phyloP scores from a whole-genome alignment of 441 rosid genomes.

The Populus hybrid region DNA sequence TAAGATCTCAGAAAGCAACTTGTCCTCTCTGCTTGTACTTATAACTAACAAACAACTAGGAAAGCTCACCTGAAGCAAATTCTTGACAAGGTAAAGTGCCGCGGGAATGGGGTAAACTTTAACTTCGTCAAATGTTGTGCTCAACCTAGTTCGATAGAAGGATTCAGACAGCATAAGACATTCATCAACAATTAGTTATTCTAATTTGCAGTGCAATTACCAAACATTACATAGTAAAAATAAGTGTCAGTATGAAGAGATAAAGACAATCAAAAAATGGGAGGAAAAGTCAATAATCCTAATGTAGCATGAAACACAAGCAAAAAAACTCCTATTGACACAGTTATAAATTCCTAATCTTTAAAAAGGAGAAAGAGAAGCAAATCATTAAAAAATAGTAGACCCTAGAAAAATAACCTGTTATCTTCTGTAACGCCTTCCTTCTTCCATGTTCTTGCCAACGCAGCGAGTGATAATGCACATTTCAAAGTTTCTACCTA shows the following conservation, averaged over 20 bases:
- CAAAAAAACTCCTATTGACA: background rate
- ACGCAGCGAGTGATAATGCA: conserved; percentile 74
- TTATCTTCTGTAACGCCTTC: conserved; percentile 91
- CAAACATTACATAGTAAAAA: background rate
- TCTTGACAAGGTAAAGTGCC: conserved; percentile 86
- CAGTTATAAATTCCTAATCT: background rate
- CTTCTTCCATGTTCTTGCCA: conserved; percentile 70
- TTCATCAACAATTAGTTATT: background rate
- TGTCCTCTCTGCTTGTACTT: background rate
- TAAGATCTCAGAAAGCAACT: conserved; percentile 18
- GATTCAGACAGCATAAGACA: conserved; percentile 7
- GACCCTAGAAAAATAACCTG: conserved; percentile 40
- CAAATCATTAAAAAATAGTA: background rate
- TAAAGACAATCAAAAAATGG: background rate
- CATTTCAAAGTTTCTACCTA: conserved; percentile 97
- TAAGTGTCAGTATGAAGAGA: background rate
- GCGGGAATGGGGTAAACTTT: conserved; percentile 93
- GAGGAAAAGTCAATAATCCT: background rate
- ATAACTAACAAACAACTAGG: conserved; percentile 11
- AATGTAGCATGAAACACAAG: background rate
- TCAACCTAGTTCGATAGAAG: conserved; percentile 53
- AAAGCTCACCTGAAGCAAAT: conserved; percentile 82
- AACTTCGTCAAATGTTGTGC: conserved; percentile 82
- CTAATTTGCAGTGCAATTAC: background rate
- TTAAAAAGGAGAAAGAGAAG: background rate